These are phyloP conservation scores for Termitomyces sp. DNA, from an alignment of 768 basidiomycete genomes.

Conservation along the genomic window DNA sequence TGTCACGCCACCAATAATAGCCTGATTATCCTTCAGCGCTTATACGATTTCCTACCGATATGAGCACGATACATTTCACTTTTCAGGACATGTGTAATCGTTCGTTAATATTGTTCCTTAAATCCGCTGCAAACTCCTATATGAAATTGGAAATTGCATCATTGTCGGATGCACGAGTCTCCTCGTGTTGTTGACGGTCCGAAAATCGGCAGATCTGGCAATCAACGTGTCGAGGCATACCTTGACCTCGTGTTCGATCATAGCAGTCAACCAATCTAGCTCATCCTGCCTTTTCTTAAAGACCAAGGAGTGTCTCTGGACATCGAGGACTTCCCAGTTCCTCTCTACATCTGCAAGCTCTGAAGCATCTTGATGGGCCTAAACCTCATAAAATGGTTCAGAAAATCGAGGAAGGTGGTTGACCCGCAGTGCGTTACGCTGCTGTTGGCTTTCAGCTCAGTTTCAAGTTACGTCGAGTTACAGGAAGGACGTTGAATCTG, in stretches of 20 bases:
- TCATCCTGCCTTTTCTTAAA: not conserved
- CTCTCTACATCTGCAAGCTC: not conserved
- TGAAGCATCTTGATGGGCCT: not conserved
- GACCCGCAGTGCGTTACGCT: constrained; percentile 6
- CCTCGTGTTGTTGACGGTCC: constrained; percentile 4
- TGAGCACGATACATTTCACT: not conserved
- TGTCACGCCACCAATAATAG: not conserved
- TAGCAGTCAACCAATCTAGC: not conserved
- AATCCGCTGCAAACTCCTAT: not conserved
- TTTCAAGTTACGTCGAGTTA: not conserved
- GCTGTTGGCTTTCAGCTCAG: not conserved
- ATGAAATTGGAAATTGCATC: not conserved
- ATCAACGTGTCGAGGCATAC: constrained; percentile 4
- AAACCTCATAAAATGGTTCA: constrained; percentile 8
- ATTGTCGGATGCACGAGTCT: not conserved
- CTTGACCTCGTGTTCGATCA: constrained; percentile 6
- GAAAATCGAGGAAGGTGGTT: constrained; percentile 3
- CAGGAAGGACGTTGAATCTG: constrained; percentile 1
- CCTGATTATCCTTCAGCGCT: not conserved
- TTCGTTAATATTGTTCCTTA: not conserved
- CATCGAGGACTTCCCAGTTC: not conserved
- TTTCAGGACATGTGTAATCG: not conserved
- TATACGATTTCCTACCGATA: not conserved
- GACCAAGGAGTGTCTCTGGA: not conserved
- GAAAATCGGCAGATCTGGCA: not conserved